Evolutionary conservation across 2,329 filamentous ascomycete species (phyloP).

Genomic region (Colletotrichum destructivum): DNA sequence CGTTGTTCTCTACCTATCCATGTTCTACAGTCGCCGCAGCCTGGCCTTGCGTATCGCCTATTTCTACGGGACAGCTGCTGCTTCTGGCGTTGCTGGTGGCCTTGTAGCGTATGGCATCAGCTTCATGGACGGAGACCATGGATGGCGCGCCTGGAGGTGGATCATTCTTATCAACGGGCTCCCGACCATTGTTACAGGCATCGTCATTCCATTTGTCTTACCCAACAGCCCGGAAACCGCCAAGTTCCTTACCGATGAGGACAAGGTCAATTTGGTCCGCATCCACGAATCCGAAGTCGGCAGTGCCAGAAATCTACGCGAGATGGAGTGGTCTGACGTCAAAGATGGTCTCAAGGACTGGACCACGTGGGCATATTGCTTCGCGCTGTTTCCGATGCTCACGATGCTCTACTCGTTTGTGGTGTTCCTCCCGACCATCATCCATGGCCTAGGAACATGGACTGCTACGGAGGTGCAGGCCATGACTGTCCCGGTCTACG

Average conservation of each 20-base stretch:
- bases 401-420: conserved; percentile 78
- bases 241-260: conserved; percentile 45
- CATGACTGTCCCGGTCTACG: conserved; percentile 78
- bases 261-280: conserved; percentile 55
- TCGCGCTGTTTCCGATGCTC: conserved; percentile 81
- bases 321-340: conserved; percentile 73
- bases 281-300: conserved; percentile 56
- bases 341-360: conserved; percentile 78
- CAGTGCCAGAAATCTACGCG: conserved; percentile 59
- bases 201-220: conserved; percentile 66
- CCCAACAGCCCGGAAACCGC: conserved; percentile 63
- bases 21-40: conserved; percentile 83
- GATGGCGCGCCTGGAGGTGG: conserved; percentile 79
- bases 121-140: conserved; percentile 71
- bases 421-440: conserved; percentile 63
- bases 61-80: conserved; percentile 78
- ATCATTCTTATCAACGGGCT: conserved; percentile 73
- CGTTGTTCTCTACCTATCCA: conserved; percentile 78
- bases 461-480: conserved; percentile 72
- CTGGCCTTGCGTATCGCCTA: conserved; percentile 81
- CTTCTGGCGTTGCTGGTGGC: conserved; percentile 81
- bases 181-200: conserved; percentile 65
- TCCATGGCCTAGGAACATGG: conserved; percentile 72
- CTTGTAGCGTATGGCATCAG: conserved; percentile 82
- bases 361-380: conserved; percentile 80